Base-by-base conservation (phyloP, 257 asterid species). In the Cordia subcordata region DNA sequence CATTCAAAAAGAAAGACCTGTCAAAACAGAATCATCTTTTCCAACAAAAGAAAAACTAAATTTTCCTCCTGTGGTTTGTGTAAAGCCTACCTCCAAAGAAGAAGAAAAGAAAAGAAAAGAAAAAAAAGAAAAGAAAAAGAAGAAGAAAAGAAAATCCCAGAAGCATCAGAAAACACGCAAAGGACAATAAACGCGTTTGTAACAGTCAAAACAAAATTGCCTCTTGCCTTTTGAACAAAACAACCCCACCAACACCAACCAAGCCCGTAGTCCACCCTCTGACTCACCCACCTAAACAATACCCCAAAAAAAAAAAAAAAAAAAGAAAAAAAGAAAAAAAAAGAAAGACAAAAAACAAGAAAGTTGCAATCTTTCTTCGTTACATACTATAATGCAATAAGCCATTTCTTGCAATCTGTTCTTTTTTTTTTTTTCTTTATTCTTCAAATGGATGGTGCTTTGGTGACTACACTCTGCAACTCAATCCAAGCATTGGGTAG, bases 401-500 rank as follows among this genome's bases (percentile, higher is more conserved):
- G 18, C 32, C 13, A 42, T 67, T 15, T 44, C 0, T 52, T 51
- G 21, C 42, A 60, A n/a, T 61, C 45, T 14, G 27, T 8, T 44
- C 8, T 20, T 4, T 20, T 27, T 12, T 8, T 44, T 11, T 20
- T 4, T 20, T 27, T 12, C 40, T 14, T 44, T 37, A 12, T 38
- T 13, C 39, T 40, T 58, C 73, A 27, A 42, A 42, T 42, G 47
- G 47, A 42, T 18, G 88, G 80, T 73, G 82, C 96, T 39, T 67
- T 93, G 75, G 59, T 79, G 42, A 71, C 96, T 42, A 89, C 99
- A 53, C 81, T 89, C 65, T 61, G 78, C 79, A 93, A 85, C 83
- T 93, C 99, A 46, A 83, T 93, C 63, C 97, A 89, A 79, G 96
- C 99, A 17, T 79, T 93, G 52, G 99, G 99, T 13, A 88, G 99